Conservation (phyloP, 1,284 basidiomycete species). For the Heterobasidion irregulare region DNA sequence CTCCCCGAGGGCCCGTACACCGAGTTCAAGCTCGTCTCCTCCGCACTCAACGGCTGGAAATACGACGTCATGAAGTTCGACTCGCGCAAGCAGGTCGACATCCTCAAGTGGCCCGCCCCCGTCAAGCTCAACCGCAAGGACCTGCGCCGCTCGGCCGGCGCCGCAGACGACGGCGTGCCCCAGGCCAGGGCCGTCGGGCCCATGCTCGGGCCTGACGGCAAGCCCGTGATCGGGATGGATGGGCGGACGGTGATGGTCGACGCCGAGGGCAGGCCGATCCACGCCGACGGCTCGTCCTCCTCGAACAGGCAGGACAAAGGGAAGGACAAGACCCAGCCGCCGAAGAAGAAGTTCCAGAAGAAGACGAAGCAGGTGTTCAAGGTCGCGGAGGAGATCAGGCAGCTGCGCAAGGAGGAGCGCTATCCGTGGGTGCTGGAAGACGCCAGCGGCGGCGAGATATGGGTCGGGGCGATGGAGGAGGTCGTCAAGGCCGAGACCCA, state of each 20-base stretch:
- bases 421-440: slow-evolving; percentile 90
- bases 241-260: slow-evolving; percentile 76
- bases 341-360: slow-evolving; percentile 74
- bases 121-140: slow-evolving; percentile 85
- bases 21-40: slow-evolving; percentile 70
- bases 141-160: slow-evolving; percentile 44
- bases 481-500: slow-evolving; percentile 42
- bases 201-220: slow-evolving; percentile 71
- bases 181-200: slow-evolving; percentile 45
- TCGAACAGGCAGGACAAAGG: slow-evolving; percentile 17
- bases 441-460: slow-evolving; percentile 52
- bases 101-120: slow-evolving; percentile 55
- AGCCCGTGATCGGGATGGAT: slow-evolving; percentile 68
- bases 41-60: slow-evolving; percentile 73
- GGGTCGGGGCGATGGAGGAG: slow-evolving; percentile 79
- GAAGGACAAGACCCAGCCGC: slow-evolving; percentile 35
- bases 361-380: slow-evolving; percentile 81
- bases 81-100: slow-evolving; percentile 58
- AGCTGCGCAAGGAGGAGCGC: slow-evolving; percentile 71
- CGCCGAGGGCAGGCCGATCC: slow-evolving; percentile 64
- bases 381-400: slow-evolving; percentile 26
- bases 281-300: slow-evolving; percentile 24
- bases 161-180: slow-evolving; percentile 21
- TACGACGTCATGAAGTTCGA: slow-evolving; percentile 84
- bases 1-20: slow-evolving; percentile 50